A percentile compares a stretch with the other conserved stretches of the same genome.
These are phyloP conservation scores for Datisca glomerata DNA, from an alignment of 306 rosid genomes.

Conservation along the genomic window DNA sequence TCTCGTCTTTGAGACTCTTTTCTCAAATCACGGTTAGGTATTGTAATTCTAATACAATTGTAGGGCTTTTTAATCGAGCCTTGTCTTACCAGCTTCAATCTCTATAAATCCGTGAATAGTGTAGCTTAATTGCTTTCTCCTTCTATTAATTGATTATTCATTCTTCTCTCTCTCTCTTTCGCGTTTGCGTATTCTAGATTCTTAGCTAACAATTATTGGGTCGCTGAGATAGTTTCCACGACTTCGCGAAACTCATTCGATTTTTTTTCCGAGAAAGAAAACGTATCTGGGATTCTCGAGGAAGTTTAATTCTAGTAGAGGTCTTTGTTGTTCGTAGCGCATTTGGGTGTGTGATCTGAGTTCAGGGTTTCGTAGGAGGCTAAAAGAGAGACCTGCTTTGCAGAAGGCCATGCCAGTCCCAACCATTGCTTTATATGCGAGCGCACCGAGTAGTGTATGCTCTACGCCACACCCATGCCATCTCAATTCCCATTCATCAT, in stretches of 20 bases:
- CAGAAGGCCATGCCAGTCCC: constrained; percentile 57
- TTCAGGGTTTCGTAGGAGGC: neutral
- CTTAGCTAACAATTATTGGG: no score
- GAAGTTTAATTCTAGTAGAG: neutral
- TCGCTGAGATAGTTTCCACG: neutral
- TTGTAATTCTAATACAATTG: constrained; percentile 14
- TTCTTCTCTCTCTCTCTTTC: constrained; percentile 15
- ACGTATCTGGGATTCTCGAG: neutral
- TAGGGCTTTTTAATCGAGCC: neutral
- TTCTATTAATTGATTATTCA: constrained; percentile 3
- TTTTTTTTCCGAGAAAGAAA: constrained; percentile 1
- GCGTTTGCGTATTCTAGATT: no score
- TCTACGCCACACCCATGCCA: constrained; percentile 68
- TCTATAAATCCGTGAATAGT: constrained; percentile 18
- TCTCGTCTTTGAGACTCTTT: constrained; percentile 38
- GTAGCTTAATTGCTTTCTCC: constrained; percentile 5
- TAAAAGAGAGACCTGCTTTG: neutral
- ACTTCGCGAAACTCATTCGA: neutral
- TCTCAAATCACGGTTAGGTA: constrained; percentile 10
- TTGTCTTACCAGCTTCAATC: neutral
- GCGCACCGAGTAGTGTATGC: constrained; percentile 72
- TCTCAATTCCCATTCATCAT: constrained; percentile 46
- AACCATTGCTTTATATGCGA: constrained; percentile 73
- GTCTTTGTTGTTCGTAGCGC: neutral
- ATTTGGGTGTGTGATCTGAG: constrained; percentile 7